A percentile compares a stretch with the other conserved stretches of the same genome.
Evolutionary conservation across 164 flowering plant species (phyloP).

Genomic region (Tinospora cordifolia): DNA sequence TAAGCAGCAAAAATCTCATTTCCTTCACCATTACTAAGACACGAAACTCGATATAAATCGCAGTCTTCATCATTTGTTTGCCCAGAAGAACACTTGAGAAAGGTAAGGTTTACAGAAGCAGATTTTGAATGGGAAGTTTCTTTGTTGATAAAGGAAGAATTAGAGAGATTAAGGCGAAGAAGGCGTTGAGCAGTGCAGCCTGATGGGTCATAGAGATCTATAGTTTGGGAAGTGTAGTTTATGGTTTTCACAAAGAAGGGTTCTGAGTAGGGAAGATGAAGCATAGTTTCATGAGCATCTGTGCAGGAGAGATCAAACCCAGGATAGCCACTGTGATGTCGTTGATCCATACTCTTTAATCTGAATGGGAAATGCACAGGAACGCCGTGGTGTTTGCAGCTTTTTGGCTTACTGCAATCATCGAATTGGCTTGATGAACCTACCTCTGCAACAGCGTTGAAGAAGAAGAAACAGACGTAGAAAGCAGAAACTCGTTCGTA

Average conservation of each 20-base stretch:
- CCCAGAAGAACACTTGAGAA: neutral
- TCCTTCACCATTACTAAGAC: too few species aligned
- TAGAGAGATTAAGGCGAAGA: conserved; percentile 4
- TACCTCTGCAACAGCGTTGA: too few species aligned
- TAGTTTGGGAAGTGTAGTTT: conserved; percentile 15
- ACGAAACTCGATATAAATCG: too few species aligned
- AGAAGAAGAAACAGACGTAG: too few species aligned
- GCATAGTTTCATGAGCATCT: conserved; percentile 3
- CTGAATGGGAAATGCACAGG: conserved; percentile 21
- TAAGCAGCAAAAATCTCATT: too few species aligned
- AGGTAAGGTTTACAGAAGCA: neutral
- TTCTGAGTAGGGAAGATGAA: conserved; percentile 19
- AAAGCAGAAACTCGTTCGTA: too few species aligned
- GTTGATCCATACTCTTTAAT: conserved; percentile 10
- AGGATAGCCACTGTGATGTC: conserved; percentile 23
- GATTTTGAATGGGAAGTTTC: too few species aligned
- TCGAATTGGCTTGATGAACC: too few species aligned
- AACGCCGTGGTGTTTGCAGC: neutral
- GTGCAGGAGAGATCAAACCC: conserved; percentile 27
- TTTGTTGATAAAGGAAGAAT: neutral
- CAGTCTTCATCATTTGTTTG: too few species aligned
- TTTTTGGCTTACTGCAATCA: neutral
- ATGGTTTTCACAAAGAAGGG: conserved; percentile 9
- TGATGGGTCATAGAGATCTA: conserved; percentile 6
- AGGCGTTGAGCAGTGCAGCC: conserved; percentile 51